Conservation (phyloP, 495 filamentous ascomycete genomes). For the Penicillium psychrofluorescens region DNA sequence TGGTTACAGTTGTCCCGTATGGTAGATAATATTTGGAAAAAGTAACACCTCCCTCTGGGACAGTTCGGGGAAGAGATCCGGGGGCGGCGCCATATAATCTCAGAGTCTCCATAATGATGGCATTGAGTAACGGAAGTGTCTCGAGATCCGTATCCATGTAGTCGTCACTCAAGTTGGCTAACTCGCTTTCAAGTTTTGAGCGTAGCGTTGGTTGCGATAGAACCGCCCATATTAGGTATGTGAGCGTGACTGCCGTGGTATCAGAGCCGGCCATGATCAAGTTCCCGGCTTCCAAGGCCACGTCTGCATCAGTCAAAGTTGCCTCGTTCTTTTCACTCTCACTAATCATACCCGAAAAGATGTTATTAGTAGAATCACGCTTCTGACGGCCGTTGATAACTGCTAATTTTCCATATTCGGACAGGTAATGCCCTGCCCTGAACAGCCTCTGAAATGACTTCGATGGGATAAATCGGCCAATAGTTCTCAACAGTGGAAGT, state of each 20-base stretch:
- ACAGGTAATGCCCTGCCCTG: conserved; percentile 4
- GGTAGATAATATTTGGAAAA: conserved; percentile 16
- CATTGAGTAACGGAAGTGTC: conserved; percentile 33
- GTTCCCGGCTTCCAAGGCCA: conserved; percentile 21
- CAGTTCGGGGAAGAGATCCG: conserved; percentile 23
- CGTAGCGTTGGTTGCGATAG: conserved; percentile 2
- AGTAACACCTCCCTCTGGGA: conserved; percentile 10
- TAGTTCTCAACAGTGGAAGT: conserved; percentile 9
- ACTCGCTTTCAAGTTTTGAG: conserved; percentile 12
- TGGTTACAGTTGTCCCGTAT: conserved; percentile 9
- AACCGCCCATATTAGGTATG: conserved; percentile 26
- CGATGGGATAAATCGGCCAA: conserved; percentile 8
- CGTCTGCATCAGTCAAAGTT: conserved; percentile 21
- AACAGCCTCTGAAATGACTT: conserved; percentile 13
- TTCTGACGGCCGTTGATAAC: conserved; percentile 3
- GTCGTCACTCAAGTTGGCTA: conserved; percentile 5
- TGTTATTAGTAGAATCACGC: background rate
- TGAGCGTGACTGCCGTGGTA: conserved; percentile 34
- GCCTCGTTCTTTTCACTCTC: conserved; percentile 19
- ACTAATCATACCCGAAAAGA: conserved; percentile 18
- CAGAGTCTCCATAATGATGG: conserved; percentile 45
- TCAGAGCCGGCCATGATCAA: conserved; percentile 41
- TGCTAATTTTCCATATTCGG: conserved; percentile 1
- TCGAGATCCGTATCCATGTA: conserved; percentile 24
- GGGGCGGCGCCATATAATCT: conserved; percentile 40